Conservation (phyloP, 495 filamentous ascomycete species). For the Hyaloscypha finlandica region DNA sequence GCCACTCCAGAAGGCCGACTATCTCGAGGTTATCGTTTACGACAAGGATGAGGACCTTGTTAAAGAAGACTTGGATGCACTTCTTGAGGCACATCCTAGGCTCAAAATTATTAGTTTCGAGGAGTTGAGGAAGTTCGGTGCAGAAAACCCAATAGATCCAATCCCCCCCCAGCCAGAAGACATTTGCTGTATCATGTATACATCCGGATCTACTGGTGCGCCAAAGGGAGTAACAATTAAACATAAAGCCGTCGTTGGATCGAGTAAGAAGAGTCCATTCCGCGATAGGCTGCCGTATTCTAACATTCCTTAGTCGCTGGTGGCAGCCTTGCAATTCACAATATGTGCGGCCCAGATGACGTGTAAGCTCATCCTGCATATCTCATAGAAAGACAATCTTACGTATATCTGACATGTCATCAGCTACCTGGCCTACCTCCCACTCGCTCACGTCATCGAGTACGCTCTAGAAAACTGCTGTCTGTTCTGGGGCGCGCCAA, state of each 20-base stretch:
- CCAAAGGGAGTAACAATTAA: constrained; percentile 93
- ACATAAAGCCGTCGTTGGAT: constrained; percentile 49
- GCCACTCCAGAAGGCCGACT: constrained; percentile 73
- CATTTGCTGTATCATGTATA: constrained; percentile 98
- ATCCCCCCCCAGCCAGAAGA: constrained; percentile 79
- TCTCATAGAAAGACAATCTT: no score
- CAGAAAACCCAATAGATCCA: constrained; percentile 79
- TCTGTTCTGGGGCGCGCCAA: constrained; percentile 87
- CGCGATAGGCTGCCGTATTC: constrained; percentile 34
- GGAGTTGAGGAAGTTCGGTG: constrained; percentile 75
- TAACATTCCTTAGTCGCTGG: constrained; percentile 65
- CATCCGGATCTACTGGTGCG: constrained; percentile 91
- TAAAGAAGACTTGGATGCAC: constrained; percentile 71
- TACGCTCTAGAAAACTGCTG: constrained; percentile 92
- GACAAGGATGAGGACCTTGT: constrained; percentile 64
- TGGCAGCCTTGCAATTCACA: constrained; percentile 76
- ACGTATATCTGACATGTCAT: constrained; percentile 46
- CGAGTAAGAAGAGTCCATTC: constrained; percentile 75
- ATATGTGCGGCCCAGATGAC: constrained; percentile 81
- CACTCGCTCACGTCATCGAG: constrained; percentile 91
- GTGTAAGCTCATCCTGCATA: neutral
- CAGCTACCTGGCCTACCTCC: constrained; percentile 74
- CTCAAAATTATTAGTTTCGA: constrained; percentile 79
- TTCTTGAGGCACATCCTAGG: constrained; percentile 67
- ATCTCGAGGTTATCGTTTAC: constrained; percentile 81